Evolutionary conservation across 371 early-diverging fungal species (phyloP).

Genomic region (Lichtheimia hyalospora): DNA sequence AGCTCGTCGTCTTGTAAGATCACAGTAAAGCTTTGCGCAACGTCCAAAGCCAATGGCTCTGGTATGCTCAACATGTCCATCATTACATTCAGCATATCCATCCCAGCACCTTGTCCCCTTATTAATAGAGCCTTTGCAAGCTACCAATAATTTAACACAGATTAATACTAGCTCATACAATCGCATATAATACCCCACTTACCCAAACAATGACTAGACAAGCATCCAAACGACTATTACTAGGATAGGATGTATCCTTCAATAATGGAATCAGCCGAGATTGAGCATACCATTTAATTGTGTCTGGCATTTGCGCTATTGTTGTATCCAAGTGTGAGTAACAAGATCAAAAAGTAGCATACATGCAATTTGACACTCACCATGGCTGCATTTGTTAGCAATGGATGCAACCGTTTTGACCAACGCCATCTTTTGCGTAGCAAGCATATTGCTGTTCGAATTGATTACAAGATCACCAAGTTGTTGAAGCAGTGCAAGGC

Average conservation of each 20-base stretch:
- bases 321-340: background rate
- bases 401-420: slow-evolving; percentile 55
- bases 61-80: slow-evolving; percentile 53
- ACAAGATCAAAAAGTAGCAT: slow-evolving; percentile 46
- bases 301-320: slow-evolving; percentile 32
- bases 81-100: slow-evolving; percentile 58
- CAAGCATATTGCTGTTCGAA: background rate
- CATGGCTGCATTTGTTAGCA: slow-evolving; percentile 60
- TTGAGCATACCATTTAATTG: slow-evolving; percentile 24
- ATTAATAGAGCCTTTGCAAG: slow-evolving; percentile 12
- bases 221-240: slow-evolving; percentile 7
- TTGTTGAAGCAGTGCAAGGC: no score
- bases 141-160: background rate
- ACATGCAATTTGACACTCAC: slow-evolving; percentile 50
- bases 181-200: background rate
- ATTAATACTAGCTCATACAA: background rate
- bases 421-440: slow-evolving; percentile 36
- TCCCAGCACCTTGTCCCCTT: slow-evolving; percentile 35
- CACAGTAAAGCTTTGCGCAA: slow-evolving; percentile 68
- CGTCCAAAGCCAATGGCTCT: slow-evolving; percentile 38
- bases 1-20: slow-evolving; percentile 69
- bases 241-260: background rate
- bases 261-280: background rate
- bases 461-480: no score
- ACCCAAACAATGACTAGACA: background rate